Base-by-base conservation (phyloP, 202 grass and related monocot species). In the Saccharum hybrid region DNA sequence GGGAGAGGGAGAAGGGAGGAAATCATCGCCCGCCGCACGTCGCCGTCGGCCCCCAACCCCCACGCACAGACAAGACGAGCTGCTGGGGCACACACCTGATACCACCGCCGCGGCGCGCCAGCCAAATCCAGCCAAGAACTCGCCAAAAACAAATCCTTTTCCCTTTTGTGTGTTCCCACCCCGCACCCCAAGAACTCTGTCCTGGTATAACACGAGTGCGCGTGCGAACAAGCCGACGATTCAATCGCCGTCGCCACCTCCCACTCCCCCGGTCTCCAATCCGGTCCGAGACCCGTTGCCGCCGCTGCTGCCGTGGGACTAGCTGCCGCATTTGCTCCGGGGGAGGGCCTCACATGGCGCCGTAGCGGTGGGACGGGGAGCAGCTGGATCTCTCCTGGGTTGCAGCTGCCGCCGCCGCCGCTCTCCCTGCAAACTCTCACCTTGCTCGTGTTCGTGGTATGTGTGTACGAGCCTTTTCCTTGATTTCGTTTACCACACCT, bases 371-470 rank as follows among this genome's bases (percentile, higher is more conserved):
- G 72, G 57, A 84, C 74, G 85, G 59, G 80, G 46, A 51, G 76
- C 85, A 66, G 89, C 85, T 84, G 81, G 81, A 87, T 90, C 85
- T 87, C 76, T 38, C 54, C 75, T 23, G 81, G 81, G 81, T 87
- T 87, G 85, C 81, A 90, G 88, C 88, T 87, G 89, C 19, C 40
- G 39, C 83, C 28, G 33, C 67, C 54, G 60, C 59, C 52, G 42
- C 78, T 5, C 71, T 38, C 80, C 71, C 68, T 75, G 75, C 71
- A 52, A 16, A 10, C n/a, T 41, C 39, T 38, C 65, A 7, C 39
- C 62, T 40, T 56, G n/a, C 8, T 84, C 12, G 51, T 62, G 68
- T 12, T 61, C 57, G 57, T 61, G 57, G 57, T 61, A 61, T 61
- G 52, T 90, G 73, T 67, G 71, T 10, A 19, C 39, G 7, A 7